Conservation (phyloP, 2,329 filamentous ascomycete genomes). For the Aspergillus tamarii region DNA sequence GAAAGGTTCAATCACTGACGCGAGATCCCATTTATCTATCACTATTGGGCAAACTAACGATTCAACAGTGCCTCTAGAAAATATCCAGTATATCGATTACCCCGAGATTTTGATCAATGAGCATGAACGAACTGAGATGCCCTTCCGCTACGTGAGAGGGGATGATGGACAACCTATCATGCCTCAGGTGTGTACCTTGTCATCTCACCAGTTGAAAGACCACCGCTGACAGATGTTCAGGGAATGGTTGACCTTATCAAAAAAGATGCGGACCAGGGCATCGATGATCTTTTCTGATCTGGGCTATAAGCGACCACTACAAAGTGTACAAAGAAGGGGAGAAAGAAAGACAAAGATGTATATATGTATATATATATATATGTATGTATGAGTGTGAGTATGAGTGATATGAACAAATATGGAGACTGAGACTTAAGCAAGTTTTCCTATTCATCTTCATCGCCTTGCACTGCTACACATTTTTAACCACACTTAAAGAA, state of each 20-base stretch:
- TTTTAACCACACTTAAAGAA: neutral
- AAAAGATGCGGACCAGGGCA: constrained; percentile 88
- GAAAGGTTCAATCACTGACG: constrained; percentile 59
- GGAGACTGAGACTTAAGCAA: neutral
- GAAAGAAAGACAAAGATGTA: too few species aligned
- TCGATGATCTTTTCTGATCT: constrained; percentile 84
- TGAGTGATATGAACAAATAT: too few species aligned
- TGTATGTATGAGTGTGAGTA: neutral
- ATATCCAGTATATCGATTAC: constrained; percentile 82
- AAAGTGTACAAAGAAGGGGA: neutral
- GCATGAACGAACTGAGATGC: constrained; percentile 95
- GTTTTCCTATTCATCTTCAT: neutral
- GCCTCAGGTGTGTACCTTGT: constrained; percentile 70
- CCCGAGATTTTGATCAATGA: constrained; percentile 89
- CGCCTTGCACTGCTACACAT: neutral
- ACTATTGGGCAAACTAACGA: constrained; percentile 13
- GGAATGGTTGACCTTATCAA: constrained; percentile 95
- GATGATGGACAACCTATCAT: constrained; percentile 80
- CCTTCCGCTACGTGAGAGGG: constrained; percentile 89
- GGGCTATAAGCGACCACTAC: constrained; percentile 15
- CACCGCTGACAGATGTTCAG: constrained; percentile 47
- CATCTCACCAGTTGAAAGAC: neutral
- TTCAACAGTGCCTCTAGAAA: constrained; percentile 69
- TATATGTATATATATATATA: too few species aligned
- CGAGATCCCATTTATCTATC: neutral